Evolutionary conservation across 1,139 yeast species (phyloP).

Genomic region (Sugiyamaella grinbergsii): DNA sequence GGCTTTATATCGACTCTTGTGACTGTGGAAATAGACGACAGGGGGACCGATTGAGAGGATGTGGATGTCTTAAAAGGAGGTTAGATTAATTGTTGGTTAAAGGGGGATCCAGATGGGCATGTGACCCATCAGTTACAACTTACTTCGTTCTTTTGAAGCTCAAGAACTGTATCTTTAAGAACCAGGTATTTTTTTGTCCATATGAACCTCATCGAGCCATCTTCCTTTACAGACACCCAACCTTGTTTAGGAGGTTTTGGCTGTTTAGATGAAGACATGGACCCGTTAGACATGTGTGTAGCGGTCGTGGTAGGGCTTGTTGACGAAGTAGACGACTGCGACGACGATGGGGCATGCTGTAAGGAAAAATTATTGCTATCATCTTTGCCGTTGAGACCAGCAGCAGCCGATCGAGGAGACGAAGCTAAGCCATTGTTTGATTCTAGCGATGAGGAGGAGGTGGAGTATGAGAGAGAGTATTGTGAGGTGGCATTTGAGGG

Average conservation of each 20-base stretch:
- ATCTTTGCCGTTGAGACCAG: slow-evolving; percentile 13
- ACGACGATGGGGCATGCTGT: slow-evolving; percentile 18
- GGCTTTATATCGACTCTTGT: slow-evolving; percentile 67
- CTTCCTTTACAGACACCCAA: slow-evolving; percentile 92
- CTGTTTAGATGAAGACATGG: slow-evolving; percentile 5
- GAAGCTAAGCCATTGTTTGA: slow-evolving; percentile 15
- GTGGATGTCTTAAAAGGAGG: slow-evolving; percentile 26
- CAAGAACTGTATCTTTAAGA: slow-evolving; percentile 71
- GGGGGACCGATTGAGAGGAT: slow-evolving; percentile 52
- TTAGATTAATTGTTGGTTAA: slow-evolving; percentile 10
- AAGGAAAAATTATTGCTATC: slow-evolving; percentile 10
- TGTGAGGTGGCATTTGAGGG: slow-evolving; percentile 20
- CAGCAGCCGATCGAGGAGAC: slow-evolving; percentile 4
- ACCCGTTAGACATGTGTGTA: slow-evolving; percentile 14
- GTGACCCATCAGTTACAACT: slow-evolving; percentile 25
- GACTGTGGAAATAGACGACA: slow-evolving; percentile 58
- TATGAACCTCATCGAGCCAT: slow-evolving; percentile 72
- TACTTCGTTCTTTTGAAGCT: slow-evolving; percentile 71
- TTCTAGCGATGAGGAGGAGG: slow-evolving; percentile 27
- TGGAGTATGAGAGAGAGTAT: slow-evolving; percentile 21
- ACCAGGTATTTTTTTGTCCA: slow-evolving; percentile 91
- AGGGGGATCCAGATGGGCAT: no score
- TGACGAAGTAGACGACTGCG: slow-evolving; percentile 20
- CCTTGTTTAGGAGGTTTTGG: slow-evolving; percentile 50
- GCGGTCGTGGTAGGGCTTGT: slow-evolving; percentile 8